Evolutionary conservation across 345 rosid genomes (phyloP).

Genomic region (Salix caprea): DNA sequence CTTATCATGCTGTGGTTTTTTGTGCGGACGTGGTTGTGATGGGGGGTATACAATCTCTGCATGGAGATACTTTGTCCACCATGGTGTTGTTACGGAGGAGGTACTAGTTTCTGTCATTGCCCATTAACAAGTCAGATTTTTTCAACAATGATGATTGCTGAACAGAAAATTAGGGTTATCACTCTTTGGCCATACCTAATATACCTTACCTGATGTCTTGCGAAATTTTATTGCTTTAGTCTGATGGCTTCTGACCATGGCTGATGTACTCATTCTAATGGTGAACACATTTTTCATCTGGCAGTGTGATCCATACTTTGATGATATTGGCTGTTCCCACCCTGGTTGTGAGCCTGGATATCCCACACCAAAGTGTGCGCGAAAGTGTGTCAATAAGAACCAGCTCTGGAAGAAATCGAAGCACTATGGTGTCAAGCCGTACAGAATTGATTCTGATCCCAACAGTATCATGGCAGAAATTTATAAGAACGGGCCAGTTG

Average conservation of each 20-base stretch:
- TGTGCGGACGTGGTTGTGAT: constrained; percentile 85
- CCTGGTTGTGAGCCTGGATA: constrained; percentile 93
- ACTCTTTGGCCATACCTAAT: neutral
- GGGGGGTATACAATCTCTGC: constrained; percentile 83
- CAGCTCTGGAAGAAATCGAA: constrained; percentile 71
- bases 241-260: constrained; percentile 7
- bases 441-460: constrained; percentile 63
- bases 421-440: constrained; percentile 69
- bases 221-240: neutral
- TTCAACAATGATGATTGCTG: neutral
- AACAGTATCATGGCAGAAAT: constrained; percentile 77
- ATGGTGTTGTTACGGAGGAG: constrained; percentile 94
- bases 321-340: constrained; percentile 81
- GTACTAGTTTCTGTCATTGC: constrained; percentile 26
- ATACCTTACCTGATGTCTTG: neutral
- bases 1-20: constrained; percentile 86
- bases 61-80: constrained; percentile 71
- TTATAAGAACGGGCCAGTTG: constrained; percentile 87
- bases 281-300: constrained; percentile 5
- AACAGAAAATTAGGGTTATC: neutral
- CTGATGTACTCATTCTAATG: neutral
- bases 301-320: constrained; percentile 95
- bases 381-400: constrained; percentile 65
- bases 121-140: neutral
- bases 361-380: constrained; percentile 76